Evolutionary conservation across 352 stramenopile genomes (phyloP).

Genomic region (Thraustotheca clavata): DNA sequence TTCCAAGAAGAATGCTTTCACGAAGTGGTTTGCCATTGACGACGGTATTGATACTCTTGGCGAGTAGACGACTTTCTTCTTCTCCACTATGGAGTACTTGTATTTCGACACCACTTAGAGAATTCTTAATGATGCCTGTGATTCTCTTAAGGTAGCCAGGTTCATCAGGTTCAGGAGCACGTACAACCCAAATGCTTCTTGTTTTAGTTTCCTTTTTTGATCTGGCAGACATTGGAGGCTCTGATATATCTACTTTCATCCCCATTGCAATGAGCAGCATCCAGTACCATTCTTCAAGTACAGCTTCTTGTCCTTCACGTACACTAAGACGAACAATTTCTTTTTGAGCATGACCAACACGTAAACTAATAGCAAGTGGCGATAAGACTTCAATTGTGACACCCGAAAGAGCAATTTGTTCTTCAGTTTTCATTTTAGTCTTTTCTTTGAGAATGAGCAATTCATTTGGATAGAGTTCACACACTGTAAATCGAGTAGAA

Average conservation of each 20-base stretch:
- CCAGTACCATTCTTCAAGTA: conserved; percentile 21
- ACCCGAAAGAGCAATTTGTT: conserved; percentile 14
- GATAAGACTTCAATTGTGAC: conserved; percentile 16
- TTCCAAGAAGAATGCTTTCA: conserved; percentile 14
- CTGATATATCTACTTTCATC: conserved; percentile 17
- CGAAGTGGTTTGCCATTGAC: conserved; percentile 10
- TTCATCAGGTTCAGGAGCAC: conserved; percentile 9
- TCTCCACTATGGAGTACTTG: conserved; percentile 19
- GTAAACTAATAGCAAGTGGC: conserved; percentile 7
- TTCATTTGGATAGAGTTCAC: conserved; percentile 20
- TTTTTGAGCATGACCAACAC: conserved; percentile 10
- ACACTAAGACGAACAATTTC: conserved; percentile 17
- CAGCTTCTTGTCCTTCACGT: conserved; percentile 9
- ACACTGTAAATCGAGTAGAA: conserved; percentile 13
- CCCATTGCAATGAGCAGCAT: conserved; percentile 20
- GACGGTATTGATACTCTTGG: conserved; percentile 14
- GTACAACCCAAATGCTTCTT: conserved; percentile 15
- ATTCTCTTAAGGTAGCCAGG: neutral
- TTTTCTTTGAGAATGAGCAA: conserved; percentile 17
- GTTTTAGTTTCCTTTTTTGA: conserved; percentile 21
- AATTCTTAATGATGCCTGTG: conserved; percentile 1
- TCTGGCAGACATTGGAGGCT: neutral
- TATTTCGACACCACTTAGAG: conserved; percentile 9
- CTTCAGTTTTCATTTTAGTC: conserved; percentile 9
- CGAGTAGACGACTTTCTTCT: neutral